Conservation (phyloP, 2,329 filamentous ascomycete genomes). For the Fusarium duplospermum region DNA sequence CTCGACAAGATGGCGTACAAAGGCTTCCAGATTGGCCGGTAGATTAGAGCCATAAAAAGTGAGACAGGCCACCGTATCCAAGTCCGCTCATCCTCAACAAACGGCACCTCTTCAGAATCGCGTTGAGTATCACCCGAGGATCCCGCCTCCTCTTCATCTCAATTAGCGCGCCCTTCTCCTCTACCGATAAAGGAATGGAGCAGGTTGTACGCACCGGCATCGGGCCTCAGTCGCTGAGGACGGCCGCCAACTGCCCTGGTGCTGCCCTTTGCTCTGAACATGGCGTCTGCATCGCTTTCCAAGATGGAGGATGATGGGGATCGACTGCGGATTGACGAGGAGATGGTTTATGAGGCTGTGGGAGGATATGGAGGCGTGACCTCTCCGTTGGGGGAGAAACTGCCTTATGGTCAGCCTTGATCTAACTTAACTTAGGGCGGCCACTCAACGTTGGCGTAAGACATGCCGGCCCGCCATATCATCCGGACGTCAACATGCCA, state of each 20-base stretch:
- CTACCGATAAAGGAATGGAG: not conserved
- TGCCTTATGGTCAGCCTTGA: not conserved
- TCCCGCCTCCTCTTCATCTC: not conserved
- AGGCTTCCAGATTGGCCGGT: not conserved
- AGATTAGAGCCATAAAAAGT: not conserved
- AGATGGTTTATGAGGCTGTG: not conserved
- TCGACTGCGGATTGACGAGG: not conserved
- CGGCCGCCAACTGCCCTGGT: not conserved
- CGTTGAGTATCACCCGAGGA: not conserved
- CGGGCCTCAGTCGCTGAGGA: not conserved
- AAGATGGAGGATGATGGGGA: not conserved
- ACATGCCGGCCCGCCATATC: not conserved
- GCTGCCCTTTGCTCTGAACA: not conserved
- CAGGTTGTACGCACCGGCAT: not conserved
- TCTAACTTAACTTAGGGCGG: not conserved
- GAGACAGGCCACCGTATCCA: conserved; percentile 3
- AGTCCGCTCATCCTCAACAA: not conserved
- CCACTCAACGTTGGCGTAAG: not conserved
- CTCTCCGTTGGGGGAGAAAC: not conserved
- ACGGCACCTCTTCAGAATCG: not conserved
- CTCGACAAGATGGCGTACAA: not conserved
- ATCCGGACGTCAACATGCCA: not conserved
- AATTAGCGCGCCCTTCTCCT: not conserved
- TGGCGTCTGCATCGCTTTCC: not conserved
- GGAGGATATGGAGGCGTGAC: not conserved